Base-by-base conservation (phyloP, 2,329 filamentous ascomycete genomes). In the Hymenoscyphus infarciens region DNA sequence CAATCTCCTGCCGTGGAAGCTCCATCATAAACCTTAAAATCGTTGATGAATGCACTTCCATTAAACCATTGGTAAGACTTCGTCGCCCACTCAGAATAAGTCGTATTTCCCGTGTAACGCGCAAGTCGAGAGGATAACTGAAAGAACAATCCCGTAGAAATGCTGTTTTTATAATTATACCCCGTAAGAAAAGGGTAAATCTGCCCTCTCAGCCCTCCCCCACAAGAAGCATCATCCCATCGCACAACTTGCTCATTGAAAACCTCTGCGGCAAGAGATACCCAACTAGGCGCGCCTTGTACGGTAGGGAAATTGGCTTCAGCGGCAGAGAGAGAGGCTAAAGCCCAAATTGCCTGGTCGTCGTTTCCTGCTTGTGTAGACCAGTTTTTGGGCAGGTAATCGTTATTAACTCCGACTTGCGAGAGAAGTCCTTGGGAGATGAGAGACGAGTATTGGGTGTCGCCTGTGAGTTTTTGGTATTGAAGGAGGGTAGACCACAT, bases 141-240 rank as follows among this genome's bases (percentile, higher is more conserved):
- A 77, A 88, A 87, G 73, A 87, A 86, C 67, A 82, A 82, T 54
- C 82, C 85, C 66, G 86, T 87, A 8, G 85, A 83, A 65, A 87
- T 83, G 45, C 70, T 61, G 71, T 87, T 87, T 75, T 87, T 95
- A 80, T 93, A 92, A 71, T 87, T 82, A 74, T 90, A 95, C 27
- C 91, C 91, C 33, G 80, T 81, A 72, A 93, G 92, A 67, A 88
- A 87, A 1, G 83, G 79, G 62, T 87, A 90, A 64, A 94, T 89
- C 77, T 95, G 90, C 89, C 89, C 92, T 69, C 89, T 81, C 68
- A 93, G 72, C 10, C 90, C 90, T 67, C 90, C 90, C 25, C 80
- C 79, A 70, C 90, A 93, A 1, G 79, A 80, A 0, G 80, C 74
- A 5, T 81, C 80, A 71, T 92, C 87, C 78, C 90, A 89, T 83